Base-by-base conservation (phyloP, 1,284 basidiomycete genomes). In the Malassezia equina region DNA sequence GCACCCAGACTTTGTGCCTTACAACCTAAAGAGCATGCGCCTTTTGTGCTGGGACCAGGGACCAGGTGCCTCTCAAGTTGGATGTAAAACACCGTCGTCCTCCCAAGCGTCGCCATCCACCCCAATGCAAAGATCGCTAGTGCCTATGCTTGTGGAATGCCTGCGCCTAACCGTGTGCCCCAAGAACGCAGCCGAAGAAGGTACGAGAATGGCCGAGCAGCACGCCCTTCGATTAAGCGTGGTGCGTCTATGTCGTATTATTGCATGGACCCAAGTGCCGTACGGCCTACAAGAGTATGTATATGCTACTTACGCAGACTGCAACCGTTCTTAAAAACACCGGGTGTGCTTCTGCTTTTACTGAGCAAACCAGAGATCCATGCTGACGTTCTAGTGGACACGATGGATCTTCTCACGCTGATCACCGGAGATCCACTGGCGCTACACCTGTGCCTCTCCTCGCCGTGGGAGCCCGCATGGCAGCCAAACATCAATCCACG, bases 121-220 rank as follows among this genome's bases (percentile, higher is more conserved):
- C 13, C 13, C 32, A 2, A 33, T 33, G 32, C 32, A 33, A 13
- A 33, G 4, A 3, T 32, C 51, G 3, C 45, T 64, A 21, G 36
- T 49, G 2, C 51, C 58, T 12, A 61, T 66, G 9, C 50, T 63
- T 19, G 55, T 47, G 6, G 62, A 64, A 40, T 59, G 55, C 25
- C 40, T 66, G 9, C 42, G 52, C 17, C 36, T 39, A 4, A 39
- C 36, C 4, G 4, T 19, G 19, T 21, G 36, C 19, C 3, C 36
- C 9, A 9, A n/a, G 32, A 4, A 6, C 7, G 15, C 32, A 3
- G 13, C 3, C 32, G 11, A 33, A n/a, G 7, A 6, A 33, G 4
- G 7, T 15, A 46, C 47, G 24, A 32, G 32, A 7, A 15, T 7
- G 17, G 13, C 17, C 8, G 43, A 34, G 15, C 43, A 44, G 17